These are phyloP conservation scores for Stevia rebaudiana DNA, from an alignment of 140 eudicot genomes.

Conservation along the genomic window DNA sequence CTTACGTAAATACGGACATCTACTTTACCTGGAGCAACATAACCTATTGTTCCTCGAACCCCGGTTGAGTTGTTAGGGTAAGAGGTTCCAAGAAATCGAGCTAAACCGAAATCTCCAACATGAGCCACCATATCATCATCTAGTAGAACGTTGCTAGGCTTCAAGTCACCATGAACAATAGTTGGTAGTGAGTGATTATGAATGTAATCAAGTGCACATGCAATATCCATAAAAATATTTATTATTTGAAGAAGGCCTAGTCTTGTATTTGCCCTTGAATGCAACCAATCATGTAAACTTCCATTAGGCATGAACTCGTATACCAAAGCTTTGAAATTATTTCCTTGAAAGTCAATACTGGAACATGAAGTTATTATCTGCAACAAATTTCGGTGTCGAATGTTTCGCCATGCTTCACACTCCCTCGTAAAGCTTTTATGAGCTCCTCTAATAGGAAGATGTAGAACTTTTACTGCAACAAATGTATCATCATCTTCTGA, in stretches of 20 bases:
- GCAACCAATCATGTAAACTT: too few species aligned
- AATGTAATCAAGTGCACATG: conserved; percentile 31
- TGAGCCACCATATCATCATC: too few species aligned
- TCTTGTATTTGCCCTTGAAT: not conserved
- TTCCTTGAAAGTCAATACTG: conserved; percentile 30
- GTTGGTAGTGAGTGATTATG: conserved; percentile 15
- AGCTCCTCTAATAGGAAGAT: conserved; percentile 19
- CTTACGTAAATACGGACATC: too few species aligned
- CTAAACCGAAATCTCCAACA: conserved; percentile 41
- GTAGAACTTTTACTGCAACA: conserved; percentile 35
- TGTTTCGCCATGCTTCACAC: conserved; percentile 30
- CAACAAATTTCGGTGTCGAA: conserved; percentile 8
- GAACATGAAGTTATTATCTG: conserved; percentile 32
- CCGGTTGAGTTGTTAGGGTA: conserved; percentile 13
- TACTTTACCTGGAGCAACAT: conserved; percentile 16
- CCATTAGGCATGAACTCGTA: conserved; percentile 30
- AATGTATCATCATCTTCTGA: not conserved
- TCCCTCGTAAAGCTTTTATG: conserved; percentile 30
- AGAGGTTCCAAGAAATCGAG: conserved; percentile 9
- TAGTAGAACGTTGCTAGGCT: too few species aligned
- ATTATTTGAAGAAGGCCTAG: conserved; percentile 21
- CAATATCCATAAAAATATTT: conserved; percentile 25
- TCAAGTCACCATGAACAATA: too few species aligned
- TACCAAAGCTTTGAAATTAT: conserved; percentile 39
- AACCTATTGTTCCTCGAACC: conserved; percentile 31